Evolutionary conservation across 148 eudicot genomes (phyloP), one percentile per base, ranked within the genome.

Genomic region (Amaranthus cruentus): DNA sequence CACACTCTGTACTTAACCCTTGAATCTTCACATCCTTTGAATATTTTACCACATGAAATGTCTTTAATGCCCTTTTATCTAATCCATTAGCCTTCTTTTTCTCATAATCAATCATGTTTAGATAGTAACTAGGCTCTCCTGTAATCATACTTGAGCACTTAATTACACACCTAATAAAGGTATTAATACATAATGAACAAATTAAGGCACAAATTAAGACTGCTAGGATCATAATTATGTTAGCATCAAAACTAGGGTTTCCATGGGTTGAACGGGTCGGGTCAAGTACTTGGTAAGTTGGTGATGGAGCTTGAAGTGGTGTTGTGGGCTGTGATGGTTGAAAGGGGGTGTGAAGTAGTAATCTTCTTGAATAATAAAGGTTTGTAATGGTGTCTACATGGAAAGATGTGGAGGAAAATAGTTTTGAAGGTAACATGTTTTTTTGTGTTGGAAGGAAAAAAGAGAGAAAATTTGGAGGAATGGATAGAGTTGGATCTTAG

Each of bases 1-100:
- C 94, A 66, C 98, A 93, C 72, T 90, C 98, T 3, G 85, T 63
- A 65, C 77, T 86, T 54, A 87, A 15, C 9, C 94, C 94, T 0
- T 89, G 90, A 7, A 84, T 63, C 2, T 86, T 81, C 47, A 81
- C 76, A 5, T 80, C 91, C 4, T 79, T 73, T 12, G 87, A 73
- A 69, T 83, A 90, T 62, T 66, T 89, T 4, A 89, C 73, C 6
- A 83, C 81, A 0, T 85, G 86, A 73, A 91, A 89, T 28, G 92
- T 87, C 75, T 81, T 87, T 14, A 93, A 80, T 38, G 88, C 98
- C 88, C 82, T 91, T 43, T 83, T 91, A 48, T 76, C 73, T 11
- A 80, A 38, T 7, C 83, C 83, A 6, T 9, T 51, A 14, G n/a
- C 43, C 14, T 9, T 62, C 3, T 14, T 66, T 6, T 70, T 67